Evolutionary conservation across 2,329 filamentous ascomycete species (phyloP).

Genomic region (Cladophialophora psammophila): DNA sequence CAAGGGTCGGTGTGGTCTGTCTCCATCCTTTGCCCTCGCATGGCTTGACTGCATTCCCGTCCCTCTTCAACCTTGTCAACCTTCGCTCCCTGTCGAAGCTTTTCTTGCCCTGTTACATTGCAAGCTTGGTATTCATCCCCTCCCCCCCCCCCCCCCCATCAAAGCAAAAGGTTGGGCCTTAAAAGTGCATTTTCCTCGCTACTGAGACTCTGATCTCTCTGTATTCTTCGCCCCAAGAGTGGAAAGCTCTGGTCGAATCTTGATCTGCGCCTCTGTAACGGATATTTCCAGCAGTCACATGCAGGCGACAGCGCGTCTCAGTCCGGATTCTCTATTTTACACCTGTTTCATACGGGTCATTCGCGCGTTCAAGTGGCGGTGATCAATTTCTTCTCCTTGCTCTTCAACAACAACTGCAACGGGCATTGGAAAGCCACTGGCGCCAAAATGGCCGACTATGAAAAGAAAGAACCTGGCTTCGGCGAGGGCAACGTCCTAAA

Average conservation of each 20-base stretch:
- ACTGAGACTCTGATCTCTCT: neutral
- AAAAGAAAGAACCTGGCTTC: constrained; percentile 32
- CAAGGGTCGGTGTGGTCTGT: neutral
- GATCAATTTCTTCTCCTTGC: constrained; percentile 22
- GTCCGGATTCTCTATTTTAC: constrained; percentile 38
- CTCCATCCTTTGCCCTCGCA: neutral
- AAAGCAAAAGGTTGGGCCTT: neutral
- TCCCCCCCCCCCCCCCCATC: too few species aligned
- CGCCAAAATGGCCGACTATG: constrained; percentile 33
- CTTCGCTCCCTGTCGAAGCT: neutral
- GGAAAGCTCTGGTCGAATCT: neutral
- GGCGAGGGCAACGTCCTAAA: constrained; percentile 25
- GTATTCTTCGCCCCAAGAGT: neutral
- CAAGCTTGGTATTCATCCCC: neutral
- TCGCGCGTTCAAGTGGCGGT: constrained; percentile 42
- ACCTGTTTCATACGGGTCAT: constrained; percentile 41
- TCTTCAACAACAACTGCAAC: neutral
- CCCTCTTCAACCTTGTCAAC: neutral
- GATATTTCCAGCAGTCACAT: constrained; percentile 29
- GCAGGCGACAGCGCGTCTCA: constrained; percentile 28
- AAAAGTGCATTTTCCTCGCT: neutral
- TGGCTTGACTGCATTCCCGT: neutral
- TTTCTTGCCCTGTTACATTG: neutral
- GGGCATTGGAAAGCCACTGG: constrained; percentile 1
- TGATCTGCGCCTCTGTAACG: neutral